Evolutionary conservation across 768 basidiomycete species (phyloP), one percentile per base, ranked within the genome.

Genomic region (Xerocomus brunneocitrinus): DNA sequence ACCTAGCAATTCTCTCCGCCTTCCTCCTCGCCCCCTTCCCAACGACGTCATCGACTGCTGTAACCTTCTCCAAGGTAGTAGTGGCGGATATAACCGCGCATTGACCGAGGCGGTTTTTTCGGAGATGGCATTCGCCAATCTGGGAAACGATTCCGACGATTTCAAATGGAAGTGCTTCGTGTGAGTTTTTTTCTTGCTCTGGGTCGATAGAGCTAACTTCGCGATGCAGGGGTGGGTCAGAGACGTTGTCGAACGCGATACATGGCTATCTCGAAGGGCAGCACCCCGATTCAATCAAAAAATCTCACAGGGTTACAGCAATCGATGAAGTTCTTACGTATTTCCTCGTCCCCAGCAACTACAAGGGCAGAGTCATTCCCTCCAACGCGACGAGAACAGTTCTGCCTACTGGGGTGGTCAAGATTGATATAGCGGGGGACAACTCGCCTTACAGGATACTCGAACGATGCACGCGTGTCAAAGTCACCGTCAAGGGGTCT

Each of bases 41-140:
- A 51, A 3, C 25, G 38, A 62, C 39, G 58, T 68, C 6, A 55
- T 73, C 39, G 63, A 71, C 55, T 74, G 52, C 16, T 13, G 10
- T 5, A 47, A 25, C 24, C 46, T 47, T 36, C 22, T 47, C 8
- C 22, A 35, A 8, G 12, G 32, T n/a, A 36, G 42, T 6, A 44
- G 50, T 35, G 50, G 34, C 19, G 32, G 41, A 27, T 50, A 43
- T 43, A 24, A 50, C 24, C 41, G 34, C 5, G 22, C 41, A 4
- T 8, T 50, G 25, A 35, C 41, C 1, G 32, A 44, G 16, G 19
- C 41, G 12, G 42, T 50, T 25, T 44, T 43, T 25, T 25, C 41
- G 19, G 22, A 24, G 10, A 10, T 50, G 7, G 49, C 42, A 3
- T 43, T 36, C 28, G 32, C 22, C 5, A 34, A 43, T 12, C 36